phyloP scores from a whole-genome alignment of 2,329 filamentous ascomycete species.

The Drechslerella dactyloides region DNA sequence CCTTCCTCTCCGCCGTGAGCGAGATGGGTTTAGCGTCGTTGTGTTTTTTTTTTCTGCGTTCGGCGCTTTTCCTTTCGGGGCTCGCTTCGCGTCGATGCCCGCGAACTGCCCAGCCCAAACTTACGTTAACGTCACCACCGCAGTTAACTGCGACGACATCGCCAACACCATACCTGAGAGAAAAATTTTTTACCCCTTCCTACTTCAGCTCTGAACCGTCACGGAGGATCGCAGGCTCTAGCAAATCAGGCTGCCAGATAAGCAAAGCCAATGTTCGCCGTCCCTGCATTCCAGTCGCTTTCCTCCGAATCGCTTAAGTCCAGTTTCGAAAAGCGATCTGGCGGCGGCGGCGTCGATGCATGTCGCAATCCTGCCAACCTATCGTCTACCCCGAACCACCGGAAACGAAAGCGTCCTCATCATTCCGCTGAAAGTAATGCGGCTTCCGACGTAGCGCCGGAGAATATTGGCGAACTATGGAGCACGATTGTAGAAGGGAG shows the following conservation, averaged over 20 bases:
- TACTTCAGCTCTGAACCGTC: slow-evolving; percentile 29
- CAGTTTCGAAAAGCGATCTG: slow-evolving; percentile 57
- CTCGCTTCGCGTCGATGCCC: not conserved
- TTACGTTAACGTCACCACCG: too few relatives aligned
- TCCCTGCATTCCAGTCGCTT: slow-evolving; percentile 59
- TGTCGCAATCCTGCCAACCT: slow-evolving; percentile 64
- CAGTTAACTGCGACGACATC: not conserved
- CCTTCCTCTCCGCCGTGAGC: too few relatives aligned
- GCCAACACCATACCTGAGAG: not conserved
- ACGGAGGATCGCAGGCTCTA: slow-evolving; percentile 42
- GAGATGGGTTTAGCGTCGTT: too few relatives aligned
- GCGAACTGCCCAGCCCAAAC: not conserved
- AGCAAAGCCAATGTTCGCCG: slow-evolving; percentile 59
- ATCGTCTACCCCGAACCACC: slow-evolving; percentile 66
- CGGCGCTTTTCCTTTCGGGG: not conserved
- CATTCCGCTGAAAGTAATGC: slow-evolving; percentile 53
- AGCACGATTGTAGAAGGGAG: slow-evolving; percentile 78
- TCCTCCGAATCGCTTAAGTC: slow-evolving; percentile 60
- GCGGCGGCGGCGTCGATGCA: slow-evolving; percentile 56
- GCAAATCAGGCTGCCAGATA: slow-evolving; percentile 57
- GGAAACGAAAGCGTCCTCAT: slow-evolving; percentile 61
- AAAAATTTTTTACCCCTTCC: slow-evolving; percentile 2
- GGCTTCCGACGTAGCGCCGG: slow-evolving; percentile 65
- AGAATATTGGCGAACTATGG: slow-evolving; percentile 79
- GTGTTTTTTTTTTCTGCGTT: not conserved